Percentiles rank a stretch among this genome's conserved stretches.
phyloP scores from a whole-genome alignment of 768 basidiomycete species.

The Tulasnella sp. region DNA sequence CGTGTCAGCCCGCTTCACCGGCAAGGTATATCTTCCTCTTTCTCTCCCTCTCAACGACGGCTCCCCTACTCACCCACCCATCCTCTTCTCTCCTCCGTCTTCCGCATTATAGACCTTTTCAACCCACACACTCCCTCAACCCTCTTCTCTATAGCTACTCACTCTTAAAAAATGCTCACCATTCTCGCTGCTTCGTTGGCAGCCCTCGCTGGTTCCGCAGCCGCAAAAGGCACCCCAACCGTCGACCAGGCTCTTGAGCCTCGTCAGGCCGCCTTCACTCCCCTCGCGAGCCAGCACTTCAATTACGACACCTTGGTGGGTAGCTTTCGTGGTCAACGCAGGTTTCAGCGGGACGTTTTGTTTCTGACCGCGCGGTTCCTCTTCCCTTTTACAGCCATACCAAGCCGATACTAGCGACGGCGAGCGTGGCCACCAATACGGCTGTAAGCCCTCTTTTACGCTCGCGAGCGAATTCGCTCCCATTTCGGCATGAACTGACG shows the following conservation, averaged over 20 bases:
- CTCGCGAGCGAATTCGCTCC: not conserved
- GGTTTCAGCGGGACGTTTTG: not conserved
- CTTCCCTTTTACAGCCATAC: slow-evolving; percentile 26
- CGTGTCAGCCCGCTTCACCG: not conserved
- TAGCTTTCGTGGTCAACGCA: not conserved
- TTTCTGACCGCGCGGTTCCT: not conserved
- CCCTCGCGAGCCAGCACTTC: slow-evolving; percentile 17
- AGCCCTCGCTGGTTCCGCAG: slow-evolving; percentile 3
- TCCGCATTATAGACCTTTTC: not conserved
- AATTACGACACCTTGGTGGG: slow-evolving; percentile 5
- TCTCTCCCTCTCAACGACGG: not conserved
- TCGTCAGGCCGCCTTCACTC: not conserved
- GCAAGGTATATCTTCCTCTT: not conserved
- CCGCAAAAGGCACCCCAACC: not conserved
- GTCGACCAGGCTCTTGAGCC: not conserved
- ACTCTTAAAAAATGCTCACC: not conserved
- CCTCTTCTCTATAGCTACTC: not conserved
- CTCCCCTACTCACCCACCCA: not conserved
- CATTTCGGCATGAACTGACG: not conserved
- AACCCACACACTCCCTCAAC: not conserved
- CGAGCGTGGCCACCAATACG: slow-evolving; percentile 49
- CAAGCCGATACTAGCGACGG: slow-evolving; percentile 31
- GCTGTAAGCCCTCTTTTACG: slow-evolving; percentile 31
- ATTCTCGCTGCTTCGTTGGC: not conserved
- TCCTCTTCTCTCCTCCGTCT: not conserved